A percentile compares a stretch with the other conserved stretches of the same genome.
phyloP scores from a whole-genome alignment of 345 rosid species.

The Syzygium oleosum region DNA sequence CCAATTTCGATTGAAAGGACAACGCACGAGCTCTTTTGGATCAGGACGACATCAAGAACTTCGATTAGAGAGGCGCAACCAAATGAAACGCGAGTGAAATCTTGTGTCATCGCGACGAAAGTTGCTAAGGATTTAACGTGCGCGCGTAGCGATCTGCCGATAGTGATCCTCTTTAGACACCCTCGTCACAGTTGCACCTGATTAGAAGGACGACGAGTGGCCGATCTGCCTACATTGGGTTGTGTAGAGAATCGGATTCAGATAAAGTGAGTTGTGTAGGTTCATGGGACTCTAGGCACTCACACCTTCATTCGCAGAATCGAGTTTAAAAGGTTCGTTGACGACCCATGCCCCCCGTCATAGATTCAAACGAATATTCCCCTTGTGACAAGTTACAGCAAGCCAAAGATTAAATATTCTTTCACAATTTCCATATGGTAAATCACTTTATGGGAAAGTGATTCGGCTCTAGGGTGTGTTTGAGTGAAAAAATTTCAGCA shows the following conservation, averaged over 20 bases:
- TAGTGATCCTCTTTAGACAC: neutral
- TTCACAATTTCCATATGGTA: too few relatives aligned
- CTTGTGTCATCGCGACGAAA: neutral
- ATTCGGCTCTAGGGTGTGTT: too few relatives aligned
- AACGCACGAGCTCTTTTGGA: too few relatives aligned
- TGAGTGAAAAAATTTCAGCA: too few relatives aligned
- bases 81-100: neutral
- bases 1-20: too few relatives aligned
- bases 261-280: neutral
- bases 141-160: fast-evolving
- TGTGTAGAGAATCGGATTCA: neutral
- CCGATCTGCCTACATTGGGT: neutral
- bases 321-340: too few relatives aligned
- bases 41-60: neutral
- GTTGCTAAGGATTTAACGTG: neutral
- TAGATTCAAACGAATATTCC: too few relatives aligned
- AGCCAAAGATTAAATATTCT: fast-evolving
- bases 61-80: neutral
- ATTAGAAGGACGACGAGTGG: neutral
- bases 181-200: neutral
- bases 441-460: too few relatives aligned
- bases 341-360: too few relatives aligned
- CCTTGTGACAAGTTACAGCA: fast-evolving
- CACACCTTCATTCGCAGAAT: too few relatives aligned
- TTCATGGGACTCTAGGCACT: too few relatives aligned